These are phyloP conservation scores for Poa pratensis DNA, from an alignment of 176 grass and related monocot species.

Conservation along the genomic window DNA sequence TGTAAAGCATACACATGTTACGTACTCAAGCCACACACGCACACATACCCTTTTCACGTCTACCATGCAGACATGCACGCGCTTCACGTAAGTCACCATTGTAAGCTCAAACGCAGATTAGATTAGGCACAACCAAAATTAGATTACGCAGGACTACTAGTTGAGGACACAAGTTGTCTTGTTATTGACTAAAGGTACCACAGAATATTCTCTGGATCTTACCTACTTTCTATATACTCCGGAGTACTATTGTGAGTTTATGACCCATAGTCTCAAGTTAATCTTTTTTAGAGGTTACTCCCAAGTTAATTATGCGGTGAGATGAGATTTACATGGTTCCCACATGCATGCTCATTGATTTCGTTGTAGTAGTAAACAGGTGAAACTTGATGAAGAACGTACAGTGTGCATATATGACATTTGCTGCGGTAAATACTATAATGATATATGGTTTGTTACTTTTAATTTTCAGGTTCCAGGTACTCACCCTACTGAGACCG, in stretches of 20 bases:
- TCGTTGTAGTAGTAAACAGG: not conserved
- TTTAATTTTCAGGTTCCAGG: not conserved
- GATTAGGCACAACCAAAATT: no score
- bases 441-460: not conserved
- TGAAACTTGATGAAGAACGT: not conserved
- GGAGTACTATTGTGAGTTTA: not conserved
- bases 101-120: no score
- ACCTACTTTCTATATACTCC: no score
- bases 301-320: not conserved
- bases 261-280: no score
- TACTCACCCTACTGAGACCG: constrained; percentile 64
- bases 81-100: no score
- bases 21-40: constrained; percentile 7
- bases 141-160: no score
- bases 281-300: not conserved
- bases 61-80: no score
- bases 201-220: not conserved
- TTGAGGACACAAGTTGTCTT: not conserved
- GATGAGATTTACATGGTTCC: not conserved
- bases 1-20: not conserved
- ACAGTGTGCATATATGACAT: not conserved
- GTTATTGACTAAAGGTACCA: not conserved
- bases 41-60: no score
- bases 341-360: not conserved
- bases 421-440: not conserved